Conservation (phyloP, 1,139 yeast species). For the Blastobotrys indianensis region DNA sequence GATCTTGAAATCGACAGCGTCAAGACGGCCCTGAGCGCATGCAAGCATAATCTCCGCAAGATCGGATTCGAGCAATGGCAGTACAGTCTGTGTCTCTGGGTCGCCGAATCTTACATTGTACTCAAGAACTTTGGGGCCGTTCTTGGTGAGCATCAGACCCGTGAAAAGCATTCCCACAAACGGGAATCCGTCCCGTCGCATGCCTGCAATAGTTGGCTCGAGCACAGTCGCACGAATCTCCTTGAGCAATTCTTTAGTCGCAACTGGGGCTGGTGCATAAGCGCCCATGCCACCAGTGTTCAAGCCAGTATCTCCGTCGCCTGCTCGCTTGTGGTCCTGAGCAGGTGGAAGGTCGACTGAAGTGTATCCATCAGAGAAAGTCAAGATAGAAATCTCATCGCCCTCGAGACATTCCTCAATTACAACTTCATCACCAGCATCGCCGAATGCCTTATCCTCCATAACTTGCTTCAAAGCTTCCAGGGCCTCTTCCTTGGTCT, state of each 20-base stretch:
- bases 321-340: constrained; percentile 95
- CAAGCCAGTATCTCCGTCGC: constrained; percentile 87
- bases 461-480: constrained; percentile 81
- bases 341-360: constrained; percentile 92
- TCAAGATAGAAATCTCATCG: constrained; percentile 89
- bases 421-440: constrained; percentile 94
- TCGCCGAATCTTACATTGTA: constrained; percentile 98
- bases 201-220: constrained; percentile 90
- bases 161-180: constrained; percentile 94
- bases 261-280: constrained; percentile 95
- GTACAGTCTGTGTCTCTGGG: constrained; percentile 96
- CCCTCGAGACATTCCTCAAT: constrained; percentile 96
- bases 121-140: constrained; percentile 91
- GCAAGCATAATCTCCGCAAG: constrained; percentile 89
- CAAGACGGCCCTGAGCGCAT: constrained; percentile 91
- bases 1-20: constrained; percentile 64
- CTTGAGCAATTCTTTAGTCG: constrained; percentile 60
- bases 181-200: constrained; percentile 94
- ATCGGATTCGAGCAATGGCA: constrained; percentile 87
- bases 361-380: constrained; percentile 91
- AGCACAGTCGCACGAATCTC: constrained; percentile 68
- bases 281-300: constrained; percentile 99
- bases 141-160: constrained; percentile 84
- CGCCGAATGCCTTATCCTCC: constrained; percentile 84
- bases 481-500: constrained; percentile 74